Base-by-base conservation (phyloP, 345 rosid genomes). In the Moricandia moricandioides region DNA sequence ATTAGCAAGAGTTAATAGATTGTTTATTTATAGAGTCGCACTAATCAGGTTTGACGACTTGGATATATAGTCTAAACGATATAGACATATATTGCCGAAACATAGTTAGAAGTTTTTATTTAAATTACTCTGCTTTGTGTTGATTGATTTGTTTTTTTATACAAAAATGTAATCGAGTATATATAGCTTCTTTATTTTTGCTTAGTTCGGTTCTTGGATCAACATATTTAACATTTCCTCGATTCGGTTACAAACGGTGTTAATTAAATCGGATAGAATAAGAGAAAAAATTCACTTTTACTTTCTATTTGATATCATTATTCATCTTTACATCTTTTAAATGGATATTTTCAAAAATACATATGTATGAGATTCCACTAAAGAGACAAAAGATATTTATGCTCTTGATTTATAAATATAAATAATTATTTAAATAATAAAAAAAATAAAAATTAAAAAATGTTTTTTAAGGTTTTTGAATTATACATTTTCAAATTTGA, bases 1-100 rank as follows among this genome's bases (percentile, higher is more conserved):
- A 72, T 7, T 35, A 6, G 54, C 5, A 54, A 27, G 18, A 35
- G n/a, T 72, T 63, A 52, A 11, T 62, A 60, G 68, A 13, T 54
- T 14, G 1, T 63, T 37, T 26, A 72, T 54, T 17, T 51, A 30
- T 14, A 37, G 24, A 49, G 4, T 26, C 56, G 56, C 24, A n/a
- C 54, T 47, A 55, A 52, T 34, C 62, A 14, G 69, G 39, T 35
- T 54, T 52, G 40, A 72, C 31, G 63, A 7, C 31, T 26, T 72
- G 40, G 30, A 35, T 62, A 35, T 62, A 35, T 63, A 35, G 40
- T n/a, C 17, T 47, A 47, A 47, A 47, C 52, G 49, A 40, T 43
- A 13, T 43, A 43, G 51, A 43, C 51, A 43, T 43, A 43, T 43
- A 43, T 18, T 62, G 8, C 8, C 8, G 14, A 62, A 37, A 33